These are phyloP conservation scores for Zygoascus tannicola DNA, from an alignment of 805 yeast genomes.

Conservation along the genomic window DNA sequence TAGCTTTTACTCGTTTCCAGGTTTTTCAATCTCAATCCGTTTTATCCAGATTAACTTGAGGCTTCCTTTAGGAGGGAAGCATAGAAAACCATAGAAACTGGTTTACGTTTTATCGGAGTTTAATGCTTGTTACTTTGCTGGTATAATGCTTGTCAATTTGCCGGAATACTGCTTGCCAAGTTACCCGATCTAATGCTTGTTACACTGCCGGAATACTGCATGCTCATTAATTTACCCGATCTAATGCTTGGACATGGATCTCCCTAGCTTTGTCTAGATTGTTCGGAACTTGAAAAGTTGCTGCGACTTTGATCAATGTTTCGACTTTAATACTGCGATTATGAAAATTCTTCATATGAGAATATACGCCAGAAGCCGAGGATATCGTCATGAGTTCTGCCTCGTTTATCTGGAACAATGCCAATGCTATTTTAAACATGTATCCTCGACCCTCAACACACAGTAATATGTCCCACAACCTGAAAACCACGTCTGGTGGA, in stretches of 20 bases:
- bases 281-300: too few species aligned
- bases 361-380: slow-evolving; percentile 25
- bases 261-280: too few species aligned
- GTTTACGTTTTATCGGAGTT: too few species aligned
- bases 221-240: too few species aligned
- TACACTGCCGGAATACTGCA: too few species aligned
- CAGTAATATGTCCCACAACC: slow-evolving; percentile 42
- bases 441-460: slow-evolving; percentile 35
- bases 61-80: too few species aligned
- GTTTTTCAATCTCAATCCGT: not conserved
- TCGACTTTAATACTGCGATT: slow-evolving; percentile 23
- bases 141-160: too few species aligned
- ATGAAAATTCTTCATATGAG: slow-evolving; percentile 25
- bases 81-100: too few species aligned
- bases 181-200: too few species aligned
- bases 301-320: slow-evolving; percentile 16
- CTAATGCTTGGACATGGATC: too few species aligned
- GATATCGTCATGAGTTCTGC: slow-evolving; percentile 16
- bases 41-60: not conserved
- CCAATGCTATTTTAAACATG: slow-evolving; percentile 27
- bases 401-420: slow-evolving; percentile 24
- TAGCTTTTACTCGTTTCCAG: not conserved
- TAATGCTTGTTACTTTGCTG: too few species aligned
- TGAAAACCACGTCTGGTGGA: slow-evolving; percentile 43
- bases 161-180: too few species aligned